Evolutionary conservation across 805 yeast species (phyloP), one percentile per base, ranked within the genome.

Genomic region (Zygosaccharomyces bailii): DNA sequence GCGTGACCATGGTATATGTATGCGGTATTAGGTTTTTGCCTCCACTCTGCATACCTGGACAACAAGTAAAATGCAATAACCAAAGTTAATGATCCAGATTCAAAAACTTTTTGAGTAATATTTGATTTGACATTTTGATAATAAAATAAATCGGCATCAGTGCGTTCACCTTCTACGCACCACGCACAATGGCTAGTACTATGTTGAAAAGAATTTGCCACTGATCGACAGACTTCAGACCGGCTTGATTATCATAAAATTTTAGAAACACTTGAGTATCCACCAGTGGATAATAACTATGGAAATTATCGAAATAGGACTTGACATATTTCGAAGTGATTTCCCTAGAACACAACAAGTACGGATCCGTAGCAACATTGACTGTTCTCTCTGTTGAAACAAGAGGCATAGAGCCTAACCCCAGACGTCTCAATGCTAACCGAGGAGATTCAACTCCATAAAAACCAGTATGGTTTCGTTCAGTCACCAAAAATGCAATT

Each of bases 1-100:
- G 85, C 82, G 13, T 79, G 65, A 9, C 88, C 87, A 27, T 80
- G 64, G 50, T 76, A 79, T 53, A 78, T 78, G 84, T 86, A 82
- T 18, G 83, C 82, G 0, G 86, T 74, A 59, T 81, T 81, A 44
- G 84, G 82, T 52, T 78, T 79, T 53, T 80, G 78, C 39, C 84
- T 70, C 61, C 79, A 79, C 55, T 79, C 85, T 8, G 78, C 75
- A 61, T 81, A 83, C 50, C 76, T 76, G 45, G 83, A 74, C 41
- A 83, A 59, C 27, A 82, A 56, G 4, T 78, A 69, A 27, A 79
- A 64, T 1, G 82, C 74, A 37, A 74, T 74, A 7, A 80, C 66
- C 23, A 80, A 58, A n/a, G 75, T 71, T 7, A 79, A 60, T 46
- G 79, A 78, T 9, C 86, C 85, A 45, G 76, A 67, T 58, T 80